Evolutionary conservation across 2,329 filamentous ascomycete species (phyloP), one percentile per base, ranked within the genome.

Genomic region (Ceratocystis colombiana): DNA sequence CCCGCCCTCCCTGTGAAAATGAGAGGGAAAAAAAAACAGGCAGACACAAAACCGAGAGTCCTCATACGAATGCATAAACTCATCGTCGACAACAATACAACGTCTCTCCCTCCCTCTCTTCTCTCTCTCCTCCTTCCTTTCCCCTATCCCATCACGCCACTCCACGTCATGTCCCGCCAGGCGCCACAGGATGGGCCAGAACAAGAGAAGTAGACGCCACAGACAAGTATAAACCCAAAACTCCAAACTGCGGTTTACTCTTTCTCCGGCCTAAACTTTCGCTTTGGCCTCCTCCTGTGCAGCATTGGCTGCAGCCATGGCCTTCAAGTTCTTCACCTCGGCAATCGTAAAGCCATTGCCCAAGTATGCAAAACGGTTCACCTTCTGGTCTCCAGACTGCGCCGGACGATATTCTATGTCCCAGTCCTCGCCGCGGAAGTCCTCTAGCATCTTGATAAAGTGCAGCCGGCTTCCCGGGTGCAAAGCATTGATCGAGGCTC

Each of bases 381-480:
- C 69, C 68, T 68, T 71, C 65, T 57, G n/a, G 61, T 41, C 55
- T 1, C 64, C 68, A 20, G 68, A 65, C 8, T 41, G 65, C 17
- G 50, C 45, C 3, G 46, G 48, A 33, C 77, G 74, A 53, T 80
- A 79, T 25, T 78, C 74, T 69, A 80, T 82, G 59, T 82, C 80
- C 75, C 77, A 83, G 69, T 83, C 79, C 71, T 83, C 81, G 20
- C 77, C 78, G 48, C 80, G 73, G 68, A 82, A 77, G 6, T 71
- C 71, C 69, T 79, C 77, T 25, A 83, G 74, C 78, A 82, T 81
- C 68, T 80, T 77, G 71, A 81, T 79, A 71, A 82, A 82, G 70
- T 82, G 79, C 64, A 79, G 73, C 30, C 79, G 74, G 69, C 78
- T 79, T 4, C 80, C 80, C 0, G 80, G 79, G 68, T 82, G 79